Base-by-base conservation (phyloP, 108 stramenopile species). In the Cylindrotheca fusiformis region DNA sequence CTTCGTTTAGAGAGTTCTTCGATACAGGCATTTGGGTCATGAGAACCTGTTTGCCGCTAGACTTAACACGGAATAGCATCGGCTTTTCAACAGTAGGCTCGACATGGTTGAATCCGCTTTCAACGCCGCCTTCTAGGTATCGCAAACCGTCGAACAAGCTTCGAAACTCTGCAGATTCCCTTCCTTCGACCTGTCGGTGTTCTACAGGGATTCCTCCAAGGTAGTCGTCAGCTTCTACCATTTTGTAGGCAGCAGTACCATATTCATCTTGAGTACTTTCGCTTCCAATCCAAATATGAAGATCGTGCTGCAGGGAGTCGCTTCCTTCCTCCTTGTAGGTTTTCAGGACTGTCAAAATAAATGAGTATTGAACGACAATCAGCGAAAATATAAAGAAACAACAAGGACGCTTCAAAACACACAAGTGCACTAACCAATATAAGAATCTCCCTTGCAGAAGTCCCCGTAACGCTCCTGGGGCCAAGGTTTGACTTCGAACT, bases 391-490 rank as follows among this genome's bases (percentile, higher is more conserved):
- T 14, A 41, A 41, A 10, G 14, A 14, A 10, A 10, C 10, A 10
- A 41, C 10, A 10, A 41, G 36, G 14, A 41, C 36, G 14, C 17
- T 51, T 32, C 24, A 63, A 31, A n/a, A 53, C 18, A 41, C 36
- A 41, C 6, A 41, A 41, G 10, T 10, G 14, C 10, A 41, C 36
- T 41, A 6, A 41, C 36, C 69, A 59, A 97, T 87, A 82, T 96
- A 96, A n/a, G 85, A 85, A 72, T 96, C 93, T 8, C 95, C 95
- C n/a, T 62, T 67, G 77, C 79, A 79, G 79, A 97, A 95, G 32
- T 73, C 62, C 12, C 96, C 96, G 55, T 89, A 77, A 29, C 69
- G 74, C 24, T 80, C 59, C 29, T 67, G 27, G 1, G 77, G 77
- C 81, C 82, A 80, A 21, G 68, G 48, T 14, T 67, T 50, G 52